These are phyloP conservation scores for Fagus sylvatica DNA, from an alignment of 306 rosid species.

Conservation along the genomic window DNA sequence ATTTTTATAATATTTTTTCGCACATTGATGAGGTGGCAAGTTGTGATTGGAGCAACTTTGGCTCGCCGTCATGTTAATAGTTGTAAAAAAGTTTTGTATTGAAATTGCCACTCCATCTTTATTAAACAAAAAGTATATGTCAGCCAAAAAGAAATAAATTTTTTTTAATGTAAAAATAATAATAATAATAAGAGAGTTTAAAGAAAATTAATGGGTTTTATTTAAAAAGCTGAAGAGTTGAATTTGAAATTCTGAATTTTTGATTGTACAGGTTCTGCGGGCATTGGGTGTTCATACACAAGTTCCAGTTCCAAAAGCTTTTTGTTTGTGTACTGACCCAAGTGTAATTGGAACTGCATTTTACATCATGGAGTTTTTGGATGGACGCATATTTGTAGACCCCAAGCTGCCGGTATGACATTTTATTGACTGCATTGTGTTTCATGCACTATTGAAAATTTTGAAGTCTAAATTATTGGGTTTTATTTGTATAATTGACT, in stretches of 20 bases:
- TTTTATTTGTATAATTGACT: too few relatives aligned
- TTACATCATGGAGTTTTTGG: conserved; percentile 93
- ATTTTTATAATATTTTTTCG: too few relatives aligned
- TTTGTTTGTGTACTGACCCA: conserved; percentile 80
- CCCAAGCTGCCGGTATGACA: conserved; percentile 68
- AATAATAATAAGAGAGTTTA: background rate
- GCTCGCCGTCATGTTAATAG: too few relatives aligned
- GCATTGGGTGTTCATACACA: conserved; percentile 67
- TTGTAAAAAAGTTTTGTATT: too few relatives aligned
- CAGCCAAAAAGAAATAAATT: too few relatives aligned
- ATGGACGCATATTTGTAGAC: conserved; percentile 82
- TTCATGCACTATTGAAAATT: conserved; percentile 5
- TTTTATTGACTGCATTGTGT: conserved; percentile 6
- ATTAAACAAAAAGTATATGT: too few relatives aligned
- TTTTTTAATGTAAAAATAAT: too few relatives aligned
- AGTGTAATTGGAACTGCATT: conserved; percentile 77
- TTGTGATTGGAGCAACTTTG: too few relatives aligned
- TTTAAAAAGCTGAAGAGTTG: background rate
- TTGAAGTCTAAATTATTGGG: too few relatives aligned
- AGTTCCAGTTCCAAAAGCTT: conserved; percentile 86
- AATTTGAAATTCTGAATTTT: background rate
- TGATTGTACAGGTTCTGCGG: conserved; percentile 61
- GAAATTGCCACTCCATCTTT: too few relatives aligned
- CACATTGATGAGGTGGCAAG: too few relatives aligned
- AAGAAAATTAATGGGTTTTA: background rate